Percentiles rank a stretch among this genome's conserved stretches.
phyloP scores from a whole-genome alignment of 1,284 basidiomycete genomes.

The Malassezia nana region DNA sequence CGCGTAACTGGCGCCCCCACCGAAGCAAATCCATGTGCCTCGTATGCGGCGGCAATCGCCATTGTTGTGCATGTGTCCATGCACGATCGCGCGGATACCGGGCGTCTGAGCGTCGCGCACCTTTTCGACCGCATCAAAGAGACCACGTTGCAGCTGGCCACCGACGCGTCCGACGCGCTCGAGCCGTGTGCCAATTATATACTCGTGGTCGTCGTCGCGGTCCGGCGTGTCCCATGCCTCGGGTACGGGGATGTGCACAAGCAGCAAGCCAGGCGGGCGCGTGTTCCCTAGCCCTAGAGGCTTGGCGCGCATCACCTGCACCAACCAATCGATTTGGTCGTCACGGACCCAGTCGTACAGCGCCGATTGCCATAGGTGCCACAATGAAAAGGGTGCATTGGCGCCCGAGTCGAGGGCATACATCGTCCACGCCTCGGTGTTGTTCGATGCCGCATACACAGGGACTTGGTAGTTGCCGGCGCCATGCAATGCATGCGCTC shows the following conservation, averaged over 20 bases:
- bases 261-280: constrained; percentile 34
- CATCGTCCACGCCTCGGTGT: constrained; percentile 71
- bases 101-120: constrained; percentile 21
- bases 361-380: constrained; percentile 24
- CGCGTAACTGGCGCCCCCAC: constrained; percentile 59
- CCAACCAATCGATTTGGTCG: constrained; percentile 41
- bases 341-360: constrained; percentile 34
- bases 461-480: constrained; percentile 19
- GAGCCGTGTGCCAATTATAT: constrained; percentile 22
- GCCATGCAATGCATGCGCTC: constrained; percentile 62
- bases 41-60: constrained; percentile 75
- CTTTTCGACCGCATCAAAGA: constrained; percentile 29
- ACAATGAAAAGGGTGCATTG: constrained; percentile 17
- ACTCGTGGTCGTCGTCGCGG: constrained; percentile 6
- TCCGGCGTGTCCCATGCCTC: constrained; percentile 32
- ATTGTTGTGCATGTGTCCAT: constrained; percentile 42
- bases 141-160: constrained; percentile 30
- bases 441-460: constrained; percentile 36
- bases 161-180: constrained; percentile 24
- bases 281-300: not conserved
- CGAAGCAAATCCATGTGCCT: constrained; percentile 88
- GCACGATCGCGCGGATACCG: constrained; percentile 24
- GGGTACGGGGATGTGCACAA: constrained; percentile 45
- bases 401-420: constrained; percentile 87
- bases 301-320: constrained; percentile 9